phyloP scores from a whole-genome alignment of 1,284 basidiomycete species.

The Peniophora sp. region DNA sequence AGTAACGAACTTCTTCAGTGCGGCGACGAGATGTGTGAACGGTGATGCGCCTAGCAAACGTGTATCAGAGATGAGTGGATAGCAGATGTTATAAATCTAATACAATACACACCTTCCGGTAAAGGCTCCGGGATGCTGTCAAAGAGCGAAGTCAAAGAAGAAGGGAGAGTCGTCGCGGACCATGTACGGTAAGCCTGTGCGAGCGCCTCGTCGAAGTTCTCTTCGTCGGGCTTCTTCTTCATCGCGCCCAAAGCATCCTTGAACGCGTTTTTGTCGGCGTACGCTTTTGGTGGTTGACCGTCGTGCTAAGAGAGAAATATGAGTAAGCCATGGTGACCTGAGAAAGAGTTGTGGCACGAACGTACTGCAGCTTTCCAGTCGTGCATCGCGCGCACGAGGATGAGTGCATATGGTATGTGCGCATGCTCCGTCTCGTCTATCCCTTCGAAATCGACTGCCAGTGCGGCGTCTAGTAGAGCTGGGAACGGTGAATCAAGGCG shows the following conservation, averaged over 20 bases:
- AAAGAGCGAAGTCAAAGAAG: slow-evolving; percentile 2
- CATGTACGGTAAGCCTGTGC: slow-evolving; percentile 74
- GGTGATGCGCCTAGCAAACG: slow-evolving; percentile 33
- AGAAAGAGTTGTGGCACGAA: slow-evolving; percentile 7
- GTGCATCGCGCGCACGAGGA: slow-evolving; percentile 77
- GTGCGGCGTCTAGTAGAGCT: slow-evolving; percentile 64
- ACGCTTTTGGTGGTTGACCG: slow-evolving; percentile 53
- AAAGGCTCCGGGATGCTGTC: neutral
- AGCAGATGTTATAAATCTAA: neutral
- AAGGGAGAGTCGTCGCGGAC: slow-evolving; percentile 47
- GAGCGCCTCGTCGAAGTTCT: slow-evolving; percentile 94
- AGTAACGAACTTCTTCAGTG: slow-evolving; percentile 55
- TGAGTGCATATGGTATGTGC: slow-evolving; percentile 82
- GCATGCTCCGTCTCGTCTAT: slow-evolving; percentile 84
- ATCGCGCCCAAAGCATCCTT: slow-evolving; percentile 54
- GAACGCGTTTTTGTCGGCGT: slow-evolving; percentile 73
- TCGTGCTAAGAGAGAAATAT: slow-evolving; percentile 59
- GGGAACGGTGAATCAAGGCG: slow-evolving; percentile 89
- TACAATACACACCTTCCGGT: neutral
- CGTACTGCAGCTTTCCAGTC: slow-evolving; percentile 72
- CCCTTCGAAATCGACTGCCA: slow-evolving; percentile 60
- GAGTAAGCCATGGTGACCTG: too few species aligned
- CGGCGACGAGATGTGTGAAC: slow-evolving; percentile 84
- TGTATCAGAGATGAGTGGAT: neutral
- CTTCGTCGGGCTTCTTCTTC: slow-evolving; percentile 77